phyloP scores from a whole-genome alignment of 331 rosid species.

The Prunus yedoensis region DNA sequence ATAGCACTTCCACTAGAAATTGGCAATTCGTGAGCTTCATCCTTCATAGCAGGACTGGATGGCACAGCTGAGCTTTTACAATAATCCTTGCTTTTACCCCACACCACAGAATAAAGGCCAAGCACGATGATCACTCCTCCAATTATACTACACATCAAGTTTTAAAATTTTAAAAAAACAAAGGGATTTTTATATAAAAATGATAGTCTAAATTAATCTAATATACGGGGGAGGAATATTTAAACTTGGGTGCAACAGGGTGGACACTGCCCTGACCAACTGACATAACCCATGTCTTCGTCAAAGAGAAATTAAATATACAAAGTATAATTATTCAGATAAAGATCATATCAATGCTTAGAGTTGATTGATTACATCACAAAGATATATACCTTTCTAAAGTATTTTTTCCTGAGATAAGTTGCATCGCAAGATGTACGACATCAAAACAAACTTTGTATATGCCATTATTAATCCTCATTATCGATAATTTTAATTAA shows the following conservation, averaged over 20 bases:
- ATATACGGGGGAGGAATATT: too few species aligned
- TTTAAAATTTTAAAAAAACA: neutral
- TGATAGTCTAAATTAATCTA: too few species aligned
- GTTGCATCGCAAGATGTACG: neutral
- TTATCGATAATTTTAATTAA: neutral
- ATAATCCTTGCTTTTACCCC: conserved; percentile 71
- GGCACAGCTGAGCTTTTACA: conserved; percentile 12
- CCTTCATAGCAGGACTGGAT: conserved; percentile 13
- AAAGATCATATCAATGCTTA: neutral
- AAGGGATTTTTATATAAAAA: neutral
- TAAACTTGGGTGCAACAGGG: too few species aligned
- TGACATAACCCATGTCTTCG: too few species aligned
- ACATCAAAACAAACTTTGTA: neutral
- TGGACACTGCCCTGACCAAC: rapidly evolving
- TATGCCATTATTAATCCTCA: neutral
- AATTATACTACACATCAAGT: conserved; percentile 32
- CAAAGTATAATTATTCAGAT: too few species aligned
- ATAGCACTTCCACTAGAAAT: neutral
- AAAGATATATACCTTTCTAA: neutral
- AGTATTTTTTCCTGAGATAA: neutral
- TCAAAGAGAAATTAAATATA: too few species aligned
- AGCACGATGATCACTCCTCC: conserved; percentile 54
- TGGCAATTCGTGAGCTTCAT: conserved; percentile 22
- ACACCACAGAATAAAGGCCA: conserved; percentile 57
- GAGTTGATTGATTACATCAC: neutral